Conservation (phyloP, 176 grass and related monocot genomes). For the Avena insularis region DNA sequence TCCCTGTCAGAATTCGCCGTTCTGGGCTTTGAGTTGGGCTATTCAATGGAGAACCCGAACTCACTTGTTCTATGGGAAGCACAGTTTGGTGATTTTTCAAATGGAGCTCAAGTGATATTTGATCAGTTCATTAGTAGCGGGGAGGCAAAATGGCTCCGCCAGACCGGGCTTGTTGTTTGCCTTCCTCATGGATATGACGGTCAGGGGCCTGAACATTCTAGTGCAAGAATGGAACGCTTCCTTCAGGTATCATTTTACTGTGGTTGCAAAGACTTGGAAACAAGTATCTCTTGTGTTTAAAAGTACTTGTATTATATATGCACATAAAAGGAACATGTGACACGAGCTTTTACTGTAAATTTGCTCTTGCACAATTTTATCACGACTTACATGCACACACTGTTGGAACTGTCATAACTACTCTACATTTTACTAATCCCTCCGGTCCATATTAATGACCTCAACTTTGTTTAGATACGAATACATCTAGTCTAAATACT, state of each 20-base stretch:
- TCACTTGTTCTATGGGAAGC: conserved; percentile 96
- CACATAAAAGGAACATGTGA: conserved; percentile 7
- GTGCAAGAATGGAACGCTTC: conserved; percentile 92
- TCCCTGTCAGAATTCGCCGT: conserved; percentile 98
- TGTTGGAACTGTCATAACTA: conserved; percentile 24
- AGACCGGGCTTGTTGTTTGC: conserved; percentile 82
- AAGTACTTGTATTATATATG: not conserved
- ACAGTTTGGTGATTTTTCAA: conserved; percentile 97
- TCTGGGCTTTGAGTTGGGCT: conserved; percentile 96
- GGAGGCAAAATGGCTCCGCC: conserved; percentile 96
- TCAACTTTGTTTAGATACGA: too few relatives aligned
- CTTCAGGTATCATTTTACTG: conserved; percentile 76
- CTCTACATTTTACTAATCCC: not conserved
- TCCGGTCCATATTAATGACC: too few relatives aligned
- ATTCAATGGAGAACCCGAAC: conserved; percentile 98
- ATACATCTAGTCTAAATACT: too few relatives aligned
- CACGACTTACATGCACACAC: not conserved
- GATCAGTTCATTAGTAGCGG: conserved; percentile 99
- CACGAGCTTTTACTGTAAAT: not conserved
- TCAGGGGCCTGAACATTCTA: conserved; percentile 98
- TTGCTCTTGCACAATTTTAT: not conserved
- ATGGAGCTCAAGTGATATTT: conserved; percentile 99
- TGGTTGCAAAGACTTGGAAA: not conserved
- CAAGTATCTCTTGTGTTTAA: conserved; percentile 9
- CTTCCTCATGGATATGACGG: conserved; percentile 98